These are phyloP conservation scores for Picochlorum sp. DNA, from an alignment of 139 green algal species.

Conservation along the genomic window DNA sequence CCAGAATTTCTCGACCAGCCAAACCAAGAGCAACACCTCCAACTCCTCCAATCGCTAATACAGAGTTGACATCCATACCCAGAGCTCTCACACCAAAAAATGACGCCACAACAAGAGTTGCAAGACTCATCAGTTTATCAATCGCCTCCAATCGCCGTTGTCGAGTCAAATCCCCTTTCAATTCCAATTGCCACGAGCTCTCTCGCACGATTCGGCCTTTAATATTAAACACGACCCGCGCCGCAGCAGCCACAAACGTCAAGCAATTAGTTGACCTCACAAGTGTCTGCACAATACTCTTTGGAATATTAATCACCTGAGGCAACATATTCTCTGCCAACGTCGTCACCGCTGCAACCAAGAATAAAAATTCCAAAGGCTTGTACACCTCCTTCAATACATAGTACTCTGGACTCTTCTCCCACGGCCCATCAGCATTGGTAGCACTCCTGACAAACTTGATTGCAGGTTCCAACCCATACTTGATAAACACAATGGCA, in stretches of 20 bases:
- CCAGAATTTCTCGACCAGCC: slow-evolving; percentile 81
- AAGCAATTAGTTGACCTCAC: slow-evolving; percentile 72
- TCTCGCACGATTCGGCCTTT: slow-evolving; percentile 61
- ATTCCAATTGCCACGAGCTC: slow-evolving; percentile 50
- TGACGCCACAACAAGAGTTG: slow-evolving; percentile 46
- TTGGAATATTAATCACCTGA: slow-evolving; percentile 69
- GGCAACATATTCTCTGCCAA: slow-evolving; percentile 79
- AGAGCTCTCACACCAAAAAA: slow-evolving; percentile 58
- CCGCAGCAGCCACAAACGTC: slow-evolving; percentile 71
- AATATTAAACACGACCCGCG: slow-evolving; percentile 77
- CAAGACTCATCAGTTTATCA: slow-evolving; percentile 58
- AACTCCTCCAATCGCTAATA: slow-evolving; percentile 87
- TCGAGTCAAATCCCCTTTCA: slow-evolving; percentile 68
- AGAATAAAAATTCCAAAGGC: slow-evolving; percentile 80
- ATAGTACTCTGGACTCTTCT: slow-evolving; percentile 55
- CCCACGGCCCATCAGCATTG: slow-evolving; percentile 32
- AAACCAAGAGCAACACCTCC: slow-evolving; percentile 88
- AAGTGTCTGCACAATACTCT: slow-evolving; percentile 43
- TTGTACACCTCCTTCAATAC: slow-evolving; percentile 74
- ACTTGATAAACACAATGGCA: slow-evolving; percentile 36
- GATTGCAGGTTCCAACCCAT: slow-evolving; percentile 44
- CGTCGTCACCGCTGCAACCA: slow-evolving; percentile 76
- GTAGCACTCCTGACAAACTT: slow-evolving; percentile 33
- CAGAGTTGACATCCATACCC: slow-evolving; percentile 64
- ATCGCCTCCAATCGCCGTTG: slow-evolving; percentile 63